Base-by-base conservation (phyloP, 306 rosid species). In the Geum urbanum region DNA sequence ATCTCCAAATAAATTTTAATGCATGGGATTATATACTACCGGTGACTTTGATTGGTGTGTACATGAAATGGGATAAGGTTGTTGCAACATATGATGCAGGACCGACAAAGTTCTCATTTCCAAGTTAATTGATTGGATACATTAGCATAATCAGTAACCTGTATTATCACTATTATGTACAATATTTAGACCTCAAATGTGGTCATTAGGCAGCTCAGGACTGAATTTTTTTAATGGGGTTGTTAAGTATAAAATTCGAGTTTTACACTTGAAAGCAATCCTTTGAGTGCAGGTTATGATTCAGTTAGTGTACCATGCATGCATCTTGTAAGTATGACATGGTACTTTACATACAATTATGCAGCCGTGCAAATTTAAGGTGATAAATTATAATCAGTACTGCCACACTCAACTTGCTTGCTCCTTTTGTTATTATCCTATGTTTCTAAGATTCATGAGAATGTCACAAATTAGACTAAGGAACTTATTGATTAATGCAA, bases 81-180 rank as follows among this genome's bases (percentile, higher is more conserved):
- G 37, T 32, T 32, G 37, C 5, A 35, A 35, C 37, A 59, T 6
- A 59, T 2, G 65, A 14, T 27, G 63, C 44, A 27, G 63, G 63
- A 58, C 63, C 43, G n/a, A 32, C 43, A 58, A 8, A 5, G 18
- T 58, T 58, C 9, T 14, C 41, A 58, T 12, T 58, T 27, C 10
- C 63, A 58, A 27, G 63, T 41, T 32, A 58, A 8, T 18, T 27
- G 63, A 59, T 35, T 59, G 43, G 52, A 59, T 59, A 46, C 18
- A 15, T 41, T 57, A 15, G 45, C 74, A 69, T 68, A 14, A 58
- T 15, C 48, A 59, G 3, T 32, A 32, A 32, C 37, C 3, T 3
- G 37, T 1, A 32, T 32, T 67, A 76, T 22, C n/a, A n/a, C 50
- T 56, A 53, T 43, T 67, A 76, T 22, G 53, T 49, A 55, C 45